A percentile compares a stretch with the other conserved stretches of the same genome.
These are phyloP conservation scores for Aspergillus texensis DNA, from an alignment of 2,329 filamentous ascomycete genomes.

Conservation along the genomic window DNA sequence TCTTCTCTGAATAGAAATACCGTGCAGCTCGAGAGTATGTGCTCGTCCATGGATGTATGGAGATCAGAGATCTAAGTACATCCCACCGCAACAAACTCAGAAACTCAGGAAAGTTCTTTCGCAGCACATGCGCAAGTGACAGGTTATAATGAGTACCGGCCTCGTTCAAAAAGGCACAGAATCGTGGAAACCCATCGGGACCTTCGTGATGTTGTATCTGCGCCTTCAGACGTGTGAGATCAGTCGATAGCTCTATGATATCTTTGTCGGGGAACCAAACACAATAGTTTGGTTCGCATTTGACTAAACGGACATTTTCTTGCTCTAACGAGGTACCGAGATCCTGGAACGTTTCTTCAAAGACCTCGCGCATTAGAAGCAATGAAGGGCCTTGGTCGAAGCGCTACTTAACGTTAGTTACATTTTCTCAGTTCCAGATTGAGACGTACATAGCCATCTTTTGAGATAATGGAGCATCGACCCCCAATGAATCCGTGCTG, in stretches of 20 bases:
- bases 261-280: background rate
- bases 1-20: background rate
- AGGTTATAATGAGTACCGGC: background rate
- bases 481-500: background rate
- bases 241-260: background rate
- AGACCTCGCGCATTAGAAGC: background rate
- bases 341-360: background rate
- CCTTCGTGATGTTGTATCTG: background rate
- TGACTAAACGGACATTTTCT: background rate
- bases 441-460: background rate
- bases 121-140: background rate
- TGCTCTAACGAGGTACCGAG: background rate
- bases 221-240: background rate
- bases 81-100: background rate
- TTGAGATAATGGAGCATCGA: background rate
- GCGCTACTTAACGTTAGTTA: background rate
- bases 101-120: background rate
- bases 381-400: conserved; percentile 1
- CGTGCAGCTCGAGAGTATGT: background rate
- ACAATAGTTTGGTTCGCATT: background rate
- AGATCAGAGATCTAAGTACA: background rate
- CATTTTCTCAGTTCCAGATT: no score
- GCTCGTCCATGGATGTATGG: background rate
- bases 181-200: background rate
- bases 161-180: background rate